Evolutionary conservation across 139 green algal genomes (phyloP).

Genomic region (Asterochloris erici): DNA sequence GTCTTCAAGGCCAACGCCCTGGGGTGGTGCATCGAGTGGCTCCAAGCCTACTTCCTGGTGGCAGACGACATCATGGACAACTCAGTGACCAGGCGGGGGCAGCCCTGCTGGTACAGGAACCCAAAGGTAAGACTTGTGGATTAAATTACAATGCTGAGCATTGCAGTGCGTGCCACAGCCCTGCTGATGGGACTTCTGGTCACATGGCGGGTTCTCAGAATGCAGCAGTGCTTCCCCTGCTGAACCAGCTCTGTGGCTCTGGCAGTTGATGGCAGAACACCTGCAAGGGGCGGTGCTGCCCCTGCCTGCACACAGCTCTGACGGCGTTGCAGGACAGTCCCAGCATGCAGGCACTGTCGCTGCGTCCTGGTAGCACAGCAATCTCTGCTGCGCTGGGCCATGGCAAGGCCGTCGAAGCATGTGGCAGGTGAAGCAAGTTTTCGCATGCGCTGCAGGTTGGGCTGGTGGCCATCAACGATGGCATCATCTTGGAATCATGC

Average conservation of each 20-base stretch:
- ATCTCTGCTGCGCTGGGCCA: too few species aligned
- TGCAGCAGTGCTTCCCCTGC: too few species aligned
- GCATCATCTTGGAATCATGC: slow-evolving; percentile 92
- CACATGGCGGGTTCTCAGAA: too few species aligned
- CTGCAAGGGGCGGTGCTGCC: too few species aligned
- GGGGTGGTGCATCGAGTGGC: slow-evolving; percentile 98
- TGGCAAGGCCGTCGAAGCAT: too few species aligned
- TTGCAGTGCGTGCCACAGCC: too few species aligned
- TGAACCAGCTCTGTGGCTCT: too few species aligned
- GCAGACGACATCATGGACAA: slow-evolving; percentile 99
- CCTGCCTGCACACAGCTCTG: not conserved
- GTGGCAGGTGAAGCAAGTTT: too few species aligned
- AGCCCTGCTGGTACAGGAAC: slow-evolving; percentile 97
- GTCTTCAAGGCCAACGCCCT: slow-evolving; percentile 74
- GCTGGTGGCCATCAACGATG: slow-evolving; percentile 96
- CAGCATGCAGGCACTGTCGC: not conserved
- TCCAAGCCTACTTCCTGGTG: slow-evolving; percentile 98
- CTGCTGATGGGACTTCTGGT: too few species aligned
- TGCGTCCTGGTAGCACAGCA: too few species aligned
- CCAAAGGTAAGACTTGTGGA: slow-evolving; percentile 44
- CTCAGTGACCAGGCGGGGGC: slow-evolving; percentile 89
- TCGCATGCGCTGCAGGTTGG: slow-evolving; percentile 68
- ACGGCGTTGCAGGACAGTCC: not conserved
- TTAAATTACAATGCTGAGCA: too few species aligned
- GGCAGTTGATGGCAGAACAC: too few species aligned